Percentiles rank a stretch among this genome's conserved stretches.
Evolutionary conservation across 177 flowering plant genomes (phyloP).

Genomic region (Vitis hybrid): DNA sequence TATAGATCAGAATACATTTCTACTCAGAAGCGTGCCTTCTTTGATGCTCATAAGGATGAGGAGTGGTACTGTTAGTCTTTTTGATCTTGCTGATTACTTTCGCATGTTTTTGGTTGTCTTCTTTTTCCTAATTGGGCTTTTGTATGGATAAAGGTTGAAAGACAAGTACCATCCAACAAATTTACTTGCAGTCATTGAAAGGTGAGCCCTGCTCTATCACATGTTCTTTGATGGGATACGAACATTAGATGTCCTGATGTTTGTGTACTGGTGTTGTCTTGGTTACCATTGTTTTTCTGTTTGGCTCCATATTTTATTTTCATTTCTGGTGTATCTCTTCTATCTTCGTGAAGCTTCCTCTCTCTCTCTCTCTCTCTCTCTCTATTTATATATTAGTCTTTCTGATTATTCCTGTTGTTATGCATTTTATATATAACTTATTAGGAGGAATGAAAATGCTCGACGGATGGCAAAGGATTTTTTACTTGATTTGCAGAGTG

Average conservation of each 20-base stretch:
- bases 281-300: too few relatives aligned
- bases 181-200: constrained; percentile 80
- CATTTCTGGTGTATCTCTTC: too few relatives aligned
- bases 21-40: constrained; percentile 86
- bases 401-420: background rate
- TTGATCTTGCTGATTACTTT: background rate
- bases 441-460: constrained; percentile 93
- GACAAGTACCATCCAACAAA: constrained; percentile 98
- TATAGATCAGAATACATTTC: constrained; percentile 91
- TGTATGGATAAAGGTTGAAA: constrained; percentile 64
- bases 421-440: background rate
- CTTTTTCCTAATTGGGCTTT: constrained; percentile 8
- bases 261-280: too few relatives aligned
- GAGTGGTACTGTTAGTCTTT: constrained; percentile 63
- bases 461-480: constrained; percentile 77
- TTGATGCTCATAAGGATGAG: constrained; percentile 91
- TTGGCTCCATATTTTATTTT: too few relatives aligned
- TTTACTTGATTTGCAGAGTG: constrained; percentile 82
- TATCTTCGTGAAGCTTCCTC: too few relatives aligned
- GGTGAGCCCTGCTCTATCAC: constrained; percentile 39
- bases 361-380: background rate
- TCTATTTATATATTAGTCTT: background rate
- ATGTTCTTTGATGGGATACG: too few relatives aligned
- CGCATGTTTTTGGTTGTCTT: background rate
- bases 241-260: too few relatives aligned